phyloP scores from a whole-genome alignment of 345 rosid species.

The Populus nigra region DNA sequence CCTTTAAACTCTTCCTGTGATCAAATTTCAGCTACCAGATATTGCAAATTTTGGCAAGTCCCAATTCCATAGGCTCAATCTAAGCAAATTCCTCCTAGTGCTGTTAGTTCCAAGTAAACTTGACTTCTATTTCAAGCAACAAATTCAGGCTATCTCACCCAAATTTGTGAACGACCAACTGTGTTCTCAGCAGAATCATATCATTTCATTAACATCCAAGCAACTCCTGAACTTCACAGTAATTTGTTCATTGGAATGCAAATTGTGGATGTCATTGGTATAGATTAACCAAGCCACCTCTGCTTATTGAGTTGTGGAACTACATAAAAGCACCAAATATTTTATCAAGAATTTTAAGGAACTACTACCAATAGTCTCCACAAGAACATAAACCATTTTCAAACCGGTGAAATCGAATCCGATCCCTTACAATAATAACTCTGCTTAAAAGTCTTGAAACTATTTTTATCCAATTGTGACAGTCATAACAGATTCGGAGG shows the following conservation, averaged over 20 bases:
- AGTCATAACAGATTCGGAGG: slow-evolving; percentile 72
- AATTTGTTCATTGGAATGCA: neutral
- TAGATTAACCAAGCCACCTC: neutral
- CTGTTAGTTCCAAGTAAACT: neutral
- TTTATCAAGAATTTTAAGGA: neutral
- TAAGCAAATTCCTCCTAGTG: neutral
- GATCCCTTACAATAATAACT: slow-evolving; percentile 68
- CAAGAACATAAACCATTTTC: slow-evolving; percentile 78
- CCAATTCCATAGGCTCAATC: too few species aligned
- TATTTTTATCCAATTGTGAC: slow-evolving; percentile 71
- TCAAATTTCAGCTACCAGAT: too few species aligned
- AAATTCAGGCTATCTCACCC: neutral
- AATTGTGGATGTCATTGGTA: neutral
- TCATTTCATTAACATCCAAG: neutral
- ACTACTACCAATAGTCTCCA: slow-evolving; percentile 61
- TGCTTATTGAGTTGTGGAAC: neutral
- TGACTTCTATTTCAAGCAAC: neutral
- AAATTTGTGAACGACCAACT: neutral
- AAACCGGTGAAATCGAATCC: slow-evolving; percentile 76
- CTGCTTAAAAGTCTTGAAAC: slow-evolving; percentile 58
- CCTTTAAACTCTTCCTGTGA: too few species aligned
- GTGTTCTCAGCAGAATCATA: neutral
- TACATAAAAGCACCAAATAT: neutral
- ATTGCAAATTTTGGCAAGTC: too few species aligned
- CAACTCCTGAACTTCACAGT: neutral